Evolutionary conservation across 169 alveolate species (phyloP).

Genomic region (Plasmodium falciparum): DNA sequence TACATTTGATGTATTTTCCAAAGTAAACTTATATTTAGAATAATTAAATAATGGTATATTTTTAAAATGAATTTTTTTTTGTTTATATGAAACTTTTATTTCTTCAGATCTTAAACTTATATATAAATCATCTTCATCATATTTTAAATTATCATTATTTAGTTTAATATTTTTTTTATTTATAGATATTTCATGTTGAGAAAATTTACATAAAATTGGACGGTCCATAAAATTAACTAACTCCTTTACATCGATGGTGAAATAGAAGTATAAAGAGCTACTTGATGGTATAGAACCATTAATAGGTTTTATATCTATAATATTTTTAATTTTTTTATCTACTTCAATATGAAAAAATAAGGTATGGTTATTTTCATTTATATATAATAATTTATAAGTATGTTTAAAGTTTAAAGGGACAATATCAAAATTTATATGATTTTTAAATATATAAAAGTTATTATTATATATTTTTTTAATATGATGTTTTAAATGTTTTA

Average conservation of each 20-base stretch:
- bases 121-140: constrained; percentile 39
- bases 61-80: constrained; percentile 61
- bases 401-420: constrained; percentile 60
- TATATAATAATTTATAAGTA: constrained; percentile 31
- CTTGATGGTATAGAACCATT: constrained; percentile 39
- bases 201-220: constrained; percentile 45
- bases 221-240: constrained; percentile 32
- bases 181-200: constrained; percentile 6
- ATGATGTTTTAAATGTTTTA: constrained; percentile 35
- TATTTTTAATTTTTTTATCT: constrained; percentile 62
- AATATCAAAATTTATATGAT: constrained; percentile 68
- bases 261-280: constrained; percentile 39
- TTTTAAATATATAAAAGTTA: constrained; percentile 45
- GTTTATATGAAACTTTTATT: constrained; percentile 57
- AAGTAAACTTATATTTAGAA: constrained; percentile 38
- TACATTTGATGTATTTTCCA: constrained; percentile 56
- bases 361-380: constrained; percentile 37
- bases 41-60: constrained; percentile 69
- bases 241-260: constrained; percentile 48
- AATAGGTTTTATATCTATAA: constrained; percentile 24
- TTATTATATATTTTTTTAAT: constrained; percentile 38
- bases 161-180: constrained; percentile 36
- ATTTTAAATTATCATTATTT: constrained; percentile 11
- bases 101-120: constrained; percentile 67
- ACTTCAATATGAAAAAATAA: constrained; percentile 59